These are phyloP conservation scores for Talaromyces borbonicus DNA, from an alignment of 495 filamentous ascomycete genomes.

Conservation along the genomic window DNA sequence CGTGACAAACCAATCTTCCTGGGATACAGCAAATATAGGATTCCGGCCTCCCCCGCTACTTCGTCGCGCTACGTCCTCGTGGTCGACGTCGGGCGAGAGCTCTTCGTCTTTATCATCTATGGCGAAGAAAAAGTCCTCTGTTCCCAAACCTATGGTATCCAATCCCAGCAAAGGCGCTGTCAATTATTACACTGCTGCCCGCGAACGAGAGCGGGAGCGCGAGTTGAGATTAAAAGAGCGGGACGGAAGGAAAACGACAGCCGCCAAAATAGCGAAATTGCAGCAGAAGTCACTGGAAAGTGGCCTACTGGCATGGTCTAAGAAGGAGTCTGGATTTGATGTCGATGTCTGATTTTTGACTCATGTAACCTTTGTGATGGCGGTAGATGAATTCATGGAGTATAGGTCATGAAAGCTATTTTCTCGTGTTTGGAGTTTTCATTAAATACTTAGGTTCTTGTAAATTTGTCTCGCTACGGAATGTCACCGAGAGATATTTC, in stretches of 20 bases:
- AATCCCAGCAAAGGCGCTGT: slow-evolving; percentile 67
- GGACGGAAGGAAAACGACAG: slow-evolving; percentile 17
- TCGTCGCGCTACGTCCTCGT: slow-evolving; percentile 54
- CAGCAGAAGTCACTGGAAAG: slow-evolving; percentile 2
- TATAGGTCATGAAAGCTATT: neutral
- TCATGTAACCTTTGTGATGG: neutral
- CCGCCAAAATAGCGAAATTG: slow-evolving; percentile 26
- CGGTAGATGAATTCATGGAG: neutral
- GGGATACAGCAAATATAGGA: slow-evolving; percentile 24
- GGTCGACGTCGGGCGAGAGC: slow-evolving; percentile 32
- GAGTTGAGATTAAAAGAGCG: slow-evolving; percentile 41
- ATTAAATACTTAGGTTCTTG: too few relatives aligned
- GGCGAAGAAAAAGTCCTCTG: slow-evolving; percentile 25
- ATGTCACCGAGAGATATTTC: too few relatives aligned
- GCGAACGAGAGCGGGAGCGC: slow-evolving; percentile 58
- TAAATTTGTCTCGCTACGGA: too few relatives aligned
- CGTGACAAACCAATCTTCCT: slow-evolving; percentile 29
- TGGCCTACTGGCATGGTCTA: neutral
- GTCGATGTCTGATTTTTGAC: neutral
- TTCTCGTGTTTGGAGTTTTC: too few relatives aligned
- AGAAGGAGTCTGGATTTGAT: slow-evolving; percentile 2
- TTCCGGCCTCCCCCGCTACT: slow-evolving; percentile 76
- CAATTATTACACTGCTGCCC: slow-evolving; percentile 73
- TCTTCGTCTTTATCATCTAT: slow-evolving; percentile 25
- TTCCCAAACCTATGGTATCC: slow-evolving; percentile 29